Evolutionary conservation across 2,329 filamentous ascomycete species (phyloP).

Genomic region (Tothia fuscella): DNA sequence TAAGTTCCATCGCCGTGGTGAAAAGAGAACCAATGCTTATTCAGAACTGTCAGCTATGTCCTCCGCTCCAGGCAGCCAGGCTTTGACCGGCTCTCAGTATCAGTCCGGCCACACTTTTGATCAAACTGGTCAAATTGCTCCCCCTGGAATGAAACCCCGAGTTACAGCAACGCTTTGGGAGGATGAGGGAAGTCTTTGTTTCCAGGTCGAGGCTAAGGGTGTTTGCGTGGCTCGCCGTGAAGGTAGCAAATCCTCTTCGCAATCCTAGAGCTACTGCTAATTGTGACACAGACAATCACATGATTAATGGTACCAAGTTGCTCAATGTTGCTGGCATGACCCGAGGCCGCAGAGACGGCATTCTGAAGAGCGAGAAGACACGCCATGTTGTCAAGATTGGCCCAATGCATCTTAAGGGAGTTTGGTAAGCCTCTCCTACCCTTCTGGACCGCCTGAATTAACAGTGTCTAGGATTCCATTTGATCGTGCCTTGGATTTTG

Average conservation of each 20-base stretch:
- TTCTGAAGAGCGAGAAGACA: slow-evolving; percentile 94
- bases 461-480: too few species aligned
- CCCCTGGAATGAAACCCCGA: slow-evolving; percentile 87
- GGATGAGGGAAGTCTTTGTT: slow-evolving; percentile 93
- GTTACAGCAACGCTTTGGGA: slow-evolving; percentile 97
- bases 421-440: slow-evolving; percentile 67
- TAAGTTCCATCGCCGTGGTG: too few species aligned
- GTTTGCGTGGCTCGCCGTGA: slow-evolving; percentile 92
- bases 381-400: slow-evolving; percentile 97
- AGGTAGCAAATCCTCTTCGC: slow-evolving; percentile 42
- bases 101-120: slow-evolving; percentile 52
- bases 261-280: not conserved
- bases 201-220: slow-evolving; percentile 91
- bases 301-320: slow-evolving; percentile 98
- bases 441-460: slow-evolving; percentile 45
- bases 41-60: not conserved
- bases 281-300: slow-evolving; percentile 66
- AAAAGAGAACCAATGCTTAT: too few species aligned
- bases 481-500: slow-evolving; percentile 93
- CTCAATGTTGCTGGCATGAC: slow-evolving; percentile 98
- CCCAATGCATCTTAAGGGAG: slow-evolving; percentile 96
- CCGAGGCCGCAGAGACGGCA: slow-evolving; percentile 83
- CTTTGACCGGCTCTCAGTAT: slow-evolving; percentile 25
- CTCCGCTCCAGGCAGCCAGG: slow-evolving; percentile 1
- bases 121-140: slow-evolving; percentile 82